These are phyloP conservation scores for Ceratobasidium sp. DNA, from an alignment of 1,284 basidiomycete genomes.

Conservation along the genomic window DNA sequence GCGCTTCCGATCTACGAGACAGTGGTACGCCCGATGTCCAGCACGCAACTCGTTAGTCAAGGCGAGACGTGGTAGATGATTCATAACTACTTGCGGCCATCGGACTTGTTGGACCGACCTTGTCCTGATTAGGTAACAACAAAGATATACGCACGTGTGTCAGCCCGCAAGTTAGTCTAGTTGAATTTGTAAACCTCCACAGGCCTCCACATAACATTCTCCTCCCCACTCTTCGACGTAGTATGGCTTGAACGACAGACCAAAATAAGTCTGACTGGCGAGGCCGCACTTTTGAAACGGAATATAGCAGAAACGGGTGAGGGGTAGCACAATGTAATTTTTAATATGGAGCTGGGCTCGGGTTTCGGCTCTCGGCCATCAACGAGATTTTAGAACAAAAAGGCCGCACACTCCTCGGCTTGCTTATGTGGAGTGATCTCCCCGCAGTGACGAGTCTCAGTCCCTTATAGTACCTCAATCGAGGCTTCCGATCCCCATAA, in stretches of 20 bases:
- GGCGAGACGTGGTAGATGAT: background rate
- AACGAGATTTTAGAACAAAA: conserved; percentile 12
- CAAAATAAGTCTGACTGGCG: background rate
- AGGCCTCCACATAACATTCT: conserved; percentile 7
- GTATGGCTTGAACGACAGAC: background rate
- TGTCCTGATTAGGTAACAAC: background rate
- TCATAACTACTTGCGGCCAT: conserved; percentile 4
- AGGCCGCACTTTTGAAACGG: background rate
- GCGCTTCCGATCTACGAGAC: background rate
- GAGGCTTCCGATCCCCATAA: conserved; percentile 25
- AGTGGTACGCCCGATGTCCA: background rate
- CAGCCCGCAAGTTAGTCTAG: background rate
- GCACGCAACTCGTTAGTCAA: background rate
- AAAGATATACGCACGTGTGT: conserved; percentile 21
- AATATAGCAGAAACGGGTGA: background rate
- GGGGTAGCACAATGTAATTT: background rate
- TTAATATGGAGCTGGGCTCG: background rate
- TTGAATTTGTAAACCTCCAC: background rate
- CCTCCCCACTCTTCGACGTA: background rate
- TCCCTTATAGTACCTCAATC: conserved; percentile 15
- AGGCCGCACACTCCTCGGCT: conserved; percentile 12
- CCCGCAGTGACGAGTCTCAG: conserved; percentile 24
- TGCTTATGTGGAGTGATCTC: conserved; percentile 5
- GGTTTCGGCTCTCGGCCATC: conserved; percentile 6
- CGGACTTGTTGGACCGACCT: background rate